These are phyloP conservation scores for Volvox reticuliferus DNA, from an alignment of 139 green algal genomes.

Conservation along the genomic window DNA sequence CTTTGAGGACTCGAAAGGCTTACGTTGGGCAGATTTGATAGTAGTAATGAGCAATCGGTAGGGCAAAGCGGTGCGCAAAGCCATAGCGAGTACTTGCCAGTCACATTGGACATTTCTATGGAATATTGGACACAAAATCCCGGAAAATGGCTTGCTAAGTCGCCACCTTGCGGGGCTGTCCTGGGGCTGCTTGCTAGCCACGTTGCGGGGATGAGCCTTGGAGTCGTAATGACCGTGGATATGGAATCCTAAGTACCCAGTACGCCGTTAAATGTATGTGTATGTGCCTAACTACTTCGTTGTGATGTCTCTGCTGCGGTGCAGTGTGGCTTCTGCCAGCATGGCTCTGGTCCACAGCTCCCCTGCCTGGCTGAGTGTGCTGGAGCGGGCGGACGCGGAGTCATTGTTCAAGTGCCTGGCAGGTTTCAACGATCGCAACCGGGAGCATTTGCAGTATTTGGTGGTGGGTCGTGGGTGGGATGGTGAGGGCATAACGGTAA, in stretches of 20 bases:
- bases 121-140: no score
- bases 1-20: not conserved
- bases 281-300: not conserved
- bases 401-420: not conserved
- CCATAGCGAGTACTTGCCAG: no score
- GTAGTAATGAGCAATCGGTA: not conserved
- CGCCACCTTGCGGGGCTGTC: no score
- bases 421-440: not conserved
- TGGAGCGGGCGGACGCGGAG: conserved; percentile 5
- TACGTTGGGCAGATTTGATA: not conserved
- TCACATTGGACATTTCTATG: no score
- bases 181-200: no score
- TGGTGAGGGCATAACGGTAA: no score
- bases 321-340: not conserved
- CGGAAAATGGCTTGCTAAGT: no score
- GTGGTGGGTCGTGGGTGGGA: not conserved
- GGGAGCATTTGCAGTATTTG: conserved; percentile 37
- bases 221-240: no score
- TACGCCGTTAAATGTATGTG: not conserved
- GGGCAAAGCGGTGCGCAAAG: no score
- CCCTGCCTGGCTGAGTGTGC: conserved; percentile 1
- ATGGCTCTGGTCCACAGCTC: conserved; percentile 9
- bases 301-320: not conserved
- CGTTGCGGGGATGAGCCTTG: no score
- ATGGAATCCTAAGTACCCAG: not conserved